A percentile compares a stretch with the other conserved stretches of the same genome.
Conservation (phyloP, 2,329 filamentous ascomycete species). For the Rugonectria rugulosa region DNA sequence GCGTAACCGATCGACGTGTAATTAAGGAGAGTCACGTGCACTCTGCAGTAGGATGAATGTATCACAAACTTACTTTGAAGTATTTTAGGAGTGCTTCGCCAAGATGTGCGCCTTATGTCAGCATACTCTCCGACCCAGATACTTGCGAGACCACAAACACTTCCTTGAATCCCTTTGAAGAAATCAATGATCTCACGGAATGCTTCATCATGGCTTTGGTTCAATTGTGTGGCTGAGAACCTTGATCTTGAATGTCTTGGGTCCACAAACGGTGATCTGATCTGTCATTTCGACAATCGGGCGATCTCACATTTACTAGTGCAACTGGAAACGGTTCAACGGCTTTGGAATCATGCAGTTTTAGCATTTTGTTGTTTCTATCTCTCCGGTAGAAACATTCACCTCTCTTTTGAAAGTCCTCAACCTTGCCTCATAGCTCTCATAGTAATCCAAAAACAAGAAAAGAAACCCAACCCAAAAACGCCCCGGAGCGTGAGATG, state of each 20-base stretch:
- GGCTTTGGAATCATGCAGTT: constrained; percentile 23
- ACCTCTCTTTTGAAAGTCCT: constrained; percentile 34
- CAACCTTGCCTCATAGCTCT: constrained; percentile 32
- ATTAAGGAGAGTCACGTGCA: background rate
- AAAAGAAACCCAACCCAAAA: constrained; percentile 22
- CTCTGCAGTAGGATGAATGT: too few species aligned
- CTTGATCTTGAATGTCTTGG: background rate
- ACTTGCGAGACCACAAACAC: too few species aligned
- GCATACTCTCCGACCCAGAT: background rate
- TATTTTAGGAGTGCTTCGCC: too few species aligned
- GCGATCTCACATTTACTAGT: background rate
- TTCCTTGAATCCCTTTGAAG: too few species aligned
- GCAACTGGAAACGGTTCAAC: background rate
- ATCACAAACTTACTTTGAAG: too few species aligned
- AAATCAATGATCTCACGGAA: background rate
- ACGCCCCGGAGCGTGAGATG: constrained; percentile 36
- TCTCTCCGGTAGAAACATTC: constrained; percentile 25
- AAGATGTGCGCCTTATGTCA: background rate
- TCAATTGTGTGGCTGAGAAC: background rate
- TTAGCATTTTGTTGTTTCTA: constrained; percentile 36
- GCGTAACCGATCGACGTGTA: too few species aligned
- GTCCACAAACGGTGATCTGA: background rate
- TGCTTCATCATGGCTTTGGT: background rate
- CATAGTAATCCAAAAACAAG: constrained; percentile 34
- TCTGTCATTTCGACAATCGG: background rate